Base-by-base conservation (phyloP, 768 basidiomycete genomes). In the Rhodocollybia butyracea region DNA sequence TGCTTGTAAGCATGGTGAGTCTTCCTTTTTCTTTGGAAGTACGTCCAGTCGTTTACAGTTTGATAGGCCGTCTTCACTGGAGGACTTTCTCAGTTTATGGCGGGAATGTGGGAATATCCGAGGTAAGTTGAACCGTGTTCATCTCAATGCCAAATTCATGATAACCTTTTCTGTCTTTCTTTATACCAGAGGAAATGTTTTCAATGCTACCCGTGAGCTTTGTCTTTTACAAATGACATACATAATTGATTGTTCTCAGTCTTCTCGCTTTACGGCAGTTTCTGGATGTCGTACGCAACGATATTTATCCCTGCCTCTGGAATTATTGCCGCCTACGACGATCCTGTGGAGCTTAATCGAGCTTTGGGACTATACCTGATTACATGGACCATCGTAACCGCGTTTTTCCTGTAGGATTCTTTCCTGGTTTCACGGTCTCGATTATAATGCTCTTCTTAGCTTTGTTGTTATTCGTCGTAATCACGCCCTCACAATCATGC, bases 81-180 rank as follows among this genome's bases (percentile, higher is more conserved):
- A 22, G 91, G 91, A 43, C 81, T 92, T 17, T 78, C 75, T 10
- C 91, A 94, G 63, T 74, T 93, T 59, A 63, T 91, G 26, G 90
- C 89, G 3, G 91, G 91, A 45, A 89, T 91, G 83, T 91, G 88
- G 89, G 82, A 83, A 67, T 79, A 82, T 59, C 76, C n/a, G n/a
- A n/a, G n/a, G n/a, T n/a, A n/a, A n/a, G n/a, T n/a, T n/a, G n/a
- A n/a, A n/a, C n/a, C n/a, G n/a, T n/a, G n/a, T n/a, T n/a, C n/a
- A n/a, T n/a, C n/a, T n/a, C n/a, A n/a, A n/a, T n/a, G n/a, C n/a
- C n/a, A n/a, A n/a, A n/a, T n/a, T n/a, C n/a, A n/a, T n/a, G n/a
- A n/a, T n/a, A n/a, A n/a, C n/a, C n/a, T n/a, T n/a, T n/a, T n/a
- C n/a, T n/a, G n/a, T n/a, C n/a, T n/a, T n/a, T n/a, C n/a, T n/a